Evolutionary conservation across 2,329 filamentous ascomycete species (phyloP), one percentile per base, ranked within the genome.

Genomic region (Trichoderma afroharzianum): DNA sequence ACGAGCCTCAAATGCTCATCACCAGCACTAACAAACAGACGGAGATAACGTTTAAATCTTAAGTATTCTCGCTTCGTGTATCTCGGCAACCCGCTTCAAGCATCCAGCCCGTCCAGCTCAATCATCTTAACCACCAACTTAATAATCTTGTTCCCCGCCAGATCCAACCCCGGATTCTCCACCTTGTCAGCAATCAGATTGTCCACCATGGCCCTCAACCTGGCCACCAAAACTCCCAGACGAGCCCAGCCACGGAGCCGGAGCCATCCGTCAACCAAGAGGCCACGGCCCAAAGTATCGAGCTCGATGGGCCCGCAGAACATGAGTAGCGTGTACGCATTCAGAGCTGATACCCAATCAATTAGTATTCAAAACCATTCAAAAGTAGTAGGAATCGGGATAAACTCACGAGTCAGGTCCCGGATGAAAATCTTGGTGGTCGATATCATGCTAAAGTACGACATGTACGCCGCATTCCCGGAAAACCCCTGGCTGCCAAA

Each of bases 261-360:
- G 68, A 98, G 84, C 96, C 95, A 98, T 66, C 93, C 94, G 81
- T 98, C 96, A 4, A 99, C 93, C 3, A 98, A 84, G 21, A 99
- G 83, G 0, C 96, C 96, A 26, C 95, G 86, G 6, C 95, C 95
- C 57, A 94, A 84, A 0, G 94, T 97, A 81, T 98, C 96, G 3
- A 98, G 88, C 72, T 90, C 89, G 64, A 98, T 94, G 2, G 89
- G 86, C 0, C 96, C 96, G 1, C 91, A 92, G 81, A 99, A 98
- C 71, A 99, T 87, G 30, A 99, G 88, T 39, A 98, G 85, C 0
- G 92, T 92, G 80, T 95, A 98, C 0, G 92, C 90, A 77, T 97
- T 98, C 81, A 98, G 95, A 1, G 96, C 90, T 91, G 5, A 3
- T 32, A n/a, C 12, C 12, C 6, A 57, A 71, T 75, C 28, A 76